phyloP scores from a whole-genome alignment of 768 basidiomycete species.

The Crassisporium funariophilum region DNA sequence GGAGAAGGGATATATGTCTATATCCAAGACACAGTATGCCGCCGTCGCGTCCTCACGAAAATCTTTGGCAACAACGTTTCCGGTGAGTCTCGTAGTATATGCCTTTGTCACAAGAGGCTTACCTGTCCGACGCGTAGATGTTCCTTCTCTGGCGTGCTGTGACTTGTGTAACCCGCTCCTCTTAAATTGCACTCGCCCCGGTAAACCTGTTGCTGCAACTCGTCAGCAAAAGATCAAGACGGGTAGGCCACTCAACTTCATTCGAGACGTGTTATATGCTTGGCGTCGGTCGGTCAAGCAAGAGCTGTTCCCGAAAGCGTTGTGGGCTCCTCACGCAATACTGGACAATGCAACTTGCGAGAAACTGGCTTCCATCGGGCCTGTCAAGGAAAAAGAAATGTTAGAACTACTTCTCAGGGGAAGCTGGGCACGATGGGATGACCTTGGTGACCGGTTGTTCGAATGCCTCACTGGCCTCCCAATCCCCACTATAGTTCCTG shows the following conservation, averaged over 20 bases:
- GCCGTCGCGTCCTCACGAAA: background rate
- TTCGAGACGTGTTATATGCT: background rate
- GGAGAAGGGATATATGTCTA: background rate
- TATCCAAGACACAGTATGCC: background rate
- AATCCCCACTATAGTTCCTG: too few species aligned
- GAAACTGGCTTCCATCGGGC: conserved; percentile 6
- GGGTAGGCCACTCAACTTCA: background rate
- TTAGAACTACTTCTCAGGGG: background rate
- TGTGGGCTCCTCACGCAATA: conserved; percentile 9
- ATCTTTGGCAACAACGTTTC: background rate
- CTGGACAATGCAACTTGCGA: conserved; percentile 4
- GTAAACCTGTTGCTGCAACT: conserved; percentile 7
- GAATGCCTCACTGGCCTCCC: too few species aligned
- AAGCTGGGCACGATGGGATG: conserved; percentile 7
- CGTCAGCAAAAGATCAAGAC: conserved; percentile 15
- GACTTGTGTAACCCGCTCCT: conserved; percentile 5
- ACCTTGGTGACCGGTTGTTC: conserved; percentile 1
- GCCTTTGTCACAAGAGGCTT: background rate
- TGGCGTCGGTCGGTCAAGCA: conserved; percentile 1
- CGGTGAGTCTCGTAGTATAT: background rate
- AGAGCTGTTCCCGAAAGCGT: background rate
- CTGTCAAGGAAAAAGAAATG: background rate
- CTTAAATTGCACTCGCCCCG: conserved; percentile 1
- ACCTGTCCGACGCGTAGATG: background rate
- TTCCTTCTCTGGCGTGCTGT: background rate